Evolutionary conservation across 768 basidiomycete genomes (phyloP), one percentile per base, ranked within the genome.

Genomic region (Lactifluus subvellereus): DNA sequence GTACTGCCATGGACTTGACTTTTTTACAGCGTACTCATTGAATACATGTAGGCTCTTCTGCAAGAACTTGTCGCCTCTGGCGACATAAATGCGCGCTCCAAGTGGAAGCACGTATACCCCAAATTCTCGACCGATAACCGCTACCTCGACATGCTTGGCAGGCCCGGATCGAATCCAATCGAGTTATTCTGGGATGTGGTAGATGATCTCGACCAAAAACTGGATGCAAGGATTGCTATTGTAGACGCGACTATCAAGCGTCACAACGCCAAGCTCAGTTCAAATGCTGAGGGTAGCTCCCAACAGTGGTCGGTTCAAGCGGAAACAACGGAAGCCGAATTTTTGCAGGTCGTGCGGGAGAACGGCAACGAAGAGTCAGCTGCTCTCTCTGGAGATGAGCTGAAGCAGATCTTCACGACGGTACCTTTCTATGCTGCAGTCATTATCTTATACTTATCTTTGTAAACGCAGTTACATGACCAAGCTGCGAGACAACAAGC

Each of bases 131-230:
- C 86, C 38, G 92, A 97, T 70, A 78, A 82, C 49, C 84, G 92
- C n/a, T 99, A 98, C 76, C 79, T 88, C 48, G 80, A 82, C 64
- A 85, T 98, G 74, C 84, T 98, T 18, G 96, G 97, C 16, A 91
- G 89, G 69, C 91, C 91, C 8, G 97, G 97, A 14, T 96, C 94
- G 2, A 94, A 91, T 67, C 95, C 96, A 1, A 80, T 99, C 35
- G 97, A 99, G 70, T 82, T 98, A 4, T 98, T 97, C 76, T 97
- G 94, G 93, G 96, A 98, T 74, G 72, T 82, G 10, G 88, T 97
- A 50, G 97, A 99, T 73, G 80, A 78, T 47, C 80, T 97, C 3
- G 94, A 94, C 70, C 91, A 94, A 71, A 82, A 86, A 66, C 81
- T 96, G 18, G 93, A 94, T 64, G 80, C 81, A 20, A 91, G 91